Percentiles rank a stretch among this genome's conserved stretches.
Conservation (phyloP, 805 yeast genomes). For the Kluyveromyces nonfermentans region DNA sequence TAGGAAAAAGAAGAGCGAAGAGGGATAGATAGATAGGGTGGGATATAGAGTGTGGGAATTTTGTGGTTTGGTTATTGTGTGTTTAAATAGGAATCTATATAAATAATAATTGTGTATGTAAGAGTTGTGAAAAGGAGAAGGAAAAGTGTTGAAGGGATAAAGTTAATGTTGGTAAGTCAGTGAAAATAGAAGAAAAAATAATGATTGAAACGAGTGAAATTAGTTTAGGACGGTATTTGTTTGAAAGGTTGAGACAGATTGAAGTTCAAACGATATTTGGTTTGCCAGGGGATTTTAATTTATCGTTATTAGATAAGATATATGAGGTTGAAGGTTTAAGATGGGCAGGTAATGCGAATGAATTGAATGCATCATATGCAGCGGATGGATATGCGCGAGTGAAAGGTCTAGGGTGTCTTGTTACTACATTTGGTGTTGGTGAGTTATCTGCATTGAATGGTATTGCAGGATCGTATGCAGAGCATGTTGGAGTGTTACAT, state of each 20-base stretch:
- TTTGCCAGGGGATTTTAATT: slow-evolving; percentile 76
- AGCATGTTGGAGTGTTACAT: slow-evolving; percentile 78
- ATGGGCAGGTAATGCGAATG: slow-evolving; percentile 91
- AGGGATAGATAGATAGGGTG: too few relatives aligned
- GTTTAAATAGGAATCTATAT: too few relatives aligned
- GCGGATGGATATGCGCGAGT: slow-evolving; percentile 85
- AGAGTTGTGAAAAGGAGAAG: neutral
- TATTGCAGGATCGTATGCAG: slow-evolving; percentile 82
- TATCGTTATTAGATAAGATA: slow-evolving; percentile 59
- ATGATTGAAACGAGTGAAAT: slow-evolving; percentile 33
- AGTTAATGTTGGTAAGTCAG: too few relatives aligned
- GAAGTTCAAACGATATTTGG: slow-evolving; percentile 67
- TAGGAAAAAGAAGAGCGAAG: too few relatives aligned
- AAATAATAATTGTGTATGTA: too few relatives aligned
- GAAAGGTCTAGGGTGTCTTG: slow-evolving; percentile 62
- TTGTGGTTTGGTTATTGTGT: too few relatives aligned
- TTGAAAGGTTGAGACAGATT: slow-evolving; percentile 69
- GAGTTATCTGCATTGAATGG: slow-evolving; percentile 79
- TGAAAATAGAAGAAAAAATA: neutral
- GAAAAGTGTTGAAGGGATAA: too few relatives aligned
- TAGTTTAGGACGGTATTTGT: slow-evolving; percentile 66
- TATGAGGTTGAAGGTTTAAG: slow-evolving; percentile 66
- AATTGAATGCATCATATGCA: slow-evolving; percentile 80
- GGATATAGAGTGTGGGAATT: too few relatives aligned
- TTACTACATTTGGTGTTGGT: slow-evolving; percentile 89